phyloP scores from a whole-genome alignment of 306 rosid species.

The Rubus idaeus region DNA sequence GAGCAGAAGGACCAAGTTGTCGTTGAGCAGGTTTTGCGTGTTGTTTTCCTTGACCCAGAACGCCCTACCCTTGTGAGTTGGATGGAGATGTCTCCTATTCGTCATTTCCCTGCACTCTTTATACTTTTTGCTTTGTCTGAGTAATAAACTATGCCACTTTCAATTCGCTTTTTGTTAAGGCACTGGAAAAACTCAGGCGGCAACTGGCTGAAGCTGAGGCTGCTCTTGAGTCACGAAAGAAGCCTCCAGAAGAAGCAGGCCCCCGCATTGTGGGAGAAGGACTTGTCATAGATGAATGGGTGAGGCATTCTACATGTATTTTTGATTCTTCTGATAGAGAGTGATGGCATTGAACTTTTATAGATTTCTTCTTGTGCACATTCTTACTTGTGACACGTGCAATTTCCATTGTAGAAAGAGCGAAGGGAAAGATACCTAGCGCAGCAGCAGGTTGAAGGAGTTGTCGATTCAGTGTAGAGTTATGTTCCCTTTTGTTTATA shows the following conservation, averaged over 20 bases:
- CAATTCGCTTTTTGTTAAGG: slow-evolving; percentile 41
- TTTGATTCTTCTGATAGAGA: slow-evolving; percentile 3
- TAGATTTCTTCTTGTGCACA: slow-evolving; percentile 6
- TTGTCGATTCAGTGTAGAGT: slow-evolving; percentile 61
- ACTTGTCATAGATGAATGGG: slow-evolving; percentile 97
- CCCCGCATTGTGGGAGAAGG: slow-evolving; percentile 80
- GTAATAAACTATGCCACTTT: slow-evolving; percentile 8
- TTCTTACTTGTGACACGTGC: slow-evolving; percentile 13
- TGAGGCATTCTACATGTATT: slow-evolving; percentile 36
- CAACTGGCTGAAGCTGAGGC: slow-evolving; percentile 93
- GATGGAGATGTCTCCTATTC: slow-evolving; percentile 13
- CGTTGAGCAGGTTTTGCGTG: slow-evolving; percentile 85
- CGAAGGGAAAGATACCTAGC: slow-evolving; percentile 95
- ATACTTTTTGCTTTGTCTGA: neutral
- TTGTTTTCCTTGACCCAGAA: slow-evolving; percentile 80
- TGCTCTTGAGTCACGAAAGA: slow-evolving; percentile 70
- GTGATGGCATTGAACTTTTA: slow-evolving; percentile 1
- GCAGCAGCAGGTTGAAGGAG: slow-evolving; percentile 82
- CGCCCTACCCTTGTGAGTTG: slow-evolving; percentile 67
- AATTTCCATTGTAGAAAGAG: slow-evolving; percentile 66
- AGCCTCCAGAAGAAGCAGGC: slow-evolving; percentile 74
- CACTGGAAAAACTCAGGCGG: slow-evolving; percentile 74
- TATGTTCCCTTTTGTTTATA: slow-evolving; percentile 18
- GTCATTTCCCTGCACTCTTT: neutral
- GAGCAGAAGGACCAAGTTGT: slow-evolving; percentile 91